phyloP scores from a whole-genome alignment of 306 rosid genomes.

The Sophora flavescens region DNA sequence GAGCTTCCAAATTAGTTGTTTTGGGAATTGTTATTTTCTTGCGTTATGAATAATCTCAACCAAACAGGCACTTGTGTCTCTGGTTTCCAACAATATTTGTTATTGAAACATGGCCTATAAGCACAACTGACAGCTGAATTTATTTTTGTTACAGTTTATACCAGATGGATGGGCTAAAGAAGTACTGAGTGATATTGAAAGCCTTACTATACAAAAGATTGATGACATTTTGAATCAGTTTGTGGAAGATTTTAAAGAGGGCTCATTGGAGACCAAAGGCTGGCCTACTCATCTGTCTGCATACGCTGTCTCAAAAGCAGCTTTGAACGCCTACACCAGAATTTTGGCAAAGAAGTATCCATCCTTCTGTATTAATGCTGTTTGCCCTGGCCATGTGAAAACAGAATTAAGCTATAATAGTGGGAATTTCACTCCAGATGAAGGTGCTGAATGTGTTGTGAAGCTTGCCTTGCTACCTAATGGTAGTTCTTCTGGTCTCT shows the following conservation, averaged over 20 bases:
- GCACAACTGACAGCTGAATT: neutral
- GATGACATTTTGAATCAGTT: conserved; percentile 43
- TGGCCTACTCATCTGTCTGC: conserved; percentile 48
- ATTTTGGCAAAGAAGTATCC: conserved; percentile 48
- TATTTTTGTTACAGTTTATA: conserved; percentile 18
- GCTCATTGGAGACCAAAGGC: conserved; percentile 38
- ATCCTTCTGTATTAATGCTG: conserved; percentile 38
- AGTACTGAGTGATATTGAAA: conserved; percentile 46
- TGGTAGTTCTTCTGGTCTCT: conserved; percentile 39
- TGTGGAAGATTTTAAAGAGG: conserved; percentile 48
- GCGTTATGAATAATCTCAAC: too few species aligned
- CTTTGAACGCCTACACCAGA: conserved; percentile 56
- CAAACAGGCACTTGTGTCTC: too few species aligned
- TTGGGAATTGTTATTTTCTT: too few species aligned
- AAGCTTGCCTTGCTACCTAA: conserved; percentile 51
- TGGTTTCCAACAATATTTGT: neutral
- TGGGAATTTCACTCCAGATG: conserved; percentile 45
- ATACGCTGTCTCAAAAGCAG: conserved; percentile 52
- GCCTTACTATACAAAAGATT: conserved; percentile 44
- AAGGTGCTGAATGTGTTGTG: conserved; percentile 50
- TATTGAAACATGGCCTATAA: neutral
- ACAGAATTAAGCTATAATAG: conserved; percentile 44
- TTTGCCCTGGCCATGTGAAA: conserved; percentile 49
- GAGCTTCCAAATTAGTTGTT: too few species aligned
- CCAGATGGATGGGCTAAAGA: conserved; percentile 54